Base-by-base conservation (phyloP, 2,329 filamentous ascomycete species). In the Hypoxylon rubiginosum region DNA sequence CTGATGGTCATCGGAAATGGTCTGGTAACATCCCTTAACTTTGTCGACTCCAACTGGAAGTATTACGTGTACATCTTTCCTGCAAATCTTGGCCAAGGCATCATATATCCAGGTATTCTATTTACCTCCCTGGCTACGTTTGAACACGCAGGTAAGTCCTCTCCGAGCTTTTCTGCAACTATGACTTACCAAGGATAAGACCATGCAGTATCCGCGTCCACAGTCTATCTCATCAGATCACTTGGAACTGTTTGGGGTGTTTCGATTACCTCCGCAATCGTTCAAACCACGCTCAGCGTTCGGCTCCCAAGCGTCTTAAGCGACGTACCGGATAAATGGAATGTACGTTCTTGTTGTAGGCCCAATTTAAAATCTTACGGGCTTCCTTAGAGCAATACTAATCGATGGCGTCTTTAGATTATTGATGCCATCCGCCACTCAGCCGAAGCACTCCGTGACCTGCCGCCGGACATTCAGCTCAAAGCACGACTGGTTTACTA, bases 221-320 rank as follows among this genome's bases (percentile, higher is more conserved):
- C 85, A 0, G 85, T 89, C 6, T 91, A 91, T 73, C 82, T 91
- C 19, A 84, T 91, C 46, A 84, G 88, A 26, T 90, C 87, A 0
- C 78, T 91, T 2, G 88, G 88, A 1, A 86, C 84, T 0, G 88
- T 91, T 15, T 90, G 87, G 84, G 88, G 88, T 9, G 88, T 91
- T 1, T 88, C 88, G 0, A 80, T 88, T 36, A 87, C 87, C 0
- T 88, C 88, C 8, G 84, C 88, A 6, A 87, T 91, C 48, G 81
- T 89, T 34, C 88, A 91, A 76, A 90, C 87, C 61, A 86, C 85
- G 59, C 81, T 91, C 68, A 86, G 82, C 70, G 78, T 82, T 70
- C 81, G 82, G 65, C 80, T 91, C 26, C 84, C 85, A 4, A 77
- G 79, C 65, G 86, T 83, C 69, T 78, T 90, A 75, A 81, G 79